Evolutionary conservation across 2,329 filamentous ascomycete species (phyloP), one percentile per base, ranked within the genome.

Genomic region (Aspergillus viridinutans): DNA sequence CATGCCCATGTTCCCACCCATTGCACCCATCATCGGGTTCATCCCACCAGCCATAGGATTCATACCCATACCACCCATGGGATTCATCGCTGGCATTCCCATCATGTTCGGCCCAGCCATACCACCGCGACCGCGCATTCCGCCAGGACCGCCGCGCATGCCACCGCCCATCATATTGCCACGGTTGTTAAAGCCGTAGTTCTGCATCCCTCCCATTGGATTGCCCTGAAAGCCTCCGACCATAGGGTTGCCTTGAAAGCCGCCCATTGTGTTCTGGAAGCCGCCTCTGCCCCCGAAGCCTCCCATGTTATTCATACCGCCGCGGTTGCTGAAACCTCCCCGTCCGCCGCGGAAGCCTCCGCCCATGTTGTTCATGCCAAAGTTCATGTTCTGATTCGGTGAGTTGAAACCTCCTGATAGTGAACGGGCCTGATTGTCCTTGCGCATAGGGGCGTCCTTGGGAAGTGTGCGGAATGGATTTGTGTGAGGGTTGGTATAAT

Each of bases 381-480:
- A 73, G 64, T 74, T 70, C 73, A 79, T 72, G 68, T 74, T 67
- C 63, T 74, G 65, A 52, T 64, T 70, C n/a, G 68, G 62, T 35
- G 70, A 65, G 57, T 77, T 78, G 67, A 78, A 81, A 52, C 73
- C 70, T 23, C 69, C 81, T 84, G 54, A 74, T 73, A 49, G 80
- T 76, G 50, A 80, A 70, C 32, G 77, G 72, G 55, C 62, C 29
- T 85, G 81, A 53, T 85, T 85, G 58, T 84, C 80, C 69, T 90
- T 87, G 57, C 90, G 85, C 65, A 83, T 82, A 0, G 90, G 91
- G 0, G 89, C 88, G 71, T 96, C 92, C 77, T 96, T 96, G 20
- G 92, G 92, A 4, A 95, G 78, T 0, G 92, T 97, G 63, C 89
- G 88, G 83, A 96, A 97, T 0, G 92, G 92, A 72, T 97, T 97